A percentile compares a stretch with the other conserved stretches of the same genome.
These are phyloP conservation scores for Ogataea siamensis DNA, from an alignment of 805 yeast genomes.

Conservation along the genomic window DNA sequence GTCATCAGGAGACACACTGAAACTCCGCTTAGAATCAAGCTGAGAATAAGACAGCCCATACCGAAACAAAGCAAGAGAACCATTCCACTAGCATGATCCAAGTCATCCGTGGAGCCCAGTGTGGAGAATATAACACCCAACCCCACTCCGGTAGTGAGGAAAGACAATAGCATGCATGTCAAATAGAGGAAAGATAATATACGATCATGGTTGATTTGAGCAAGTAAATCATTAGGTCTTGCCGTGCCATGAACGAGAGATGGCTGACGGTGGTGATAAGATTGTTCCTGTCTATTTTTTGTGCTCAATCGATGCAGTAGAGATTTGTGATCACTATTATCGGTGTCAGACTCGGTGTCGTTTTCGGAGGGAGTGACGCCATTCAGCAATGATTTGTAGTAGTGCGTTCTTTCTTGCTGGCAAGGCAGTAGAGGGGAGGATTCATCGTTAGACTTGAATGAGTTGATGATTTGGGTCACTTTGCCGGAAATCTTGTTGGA, in stretches of 20 bases:
- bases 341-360: conserved; percentile 20
- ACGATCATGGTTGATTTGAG: conserved; percentile 38
- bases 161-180: conserved; percentile 38
- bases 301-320: neutral
- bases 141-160: conserved; percentile 43
- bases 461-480: conserved; percentile 3
- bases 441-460: conserved; percentile 5
- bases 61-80: conserved; percentile 35
- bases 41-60: conserved; percentile 39
- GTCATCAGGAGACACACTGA: conserved; percentile 45
- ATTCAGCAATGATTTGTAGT: conserved; percentile 14
- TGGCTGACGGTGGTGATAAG: conserved; percentile 9
- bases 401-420: conserved; percentile 5
- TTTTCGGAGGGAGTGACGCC: conserved; percentile 5
- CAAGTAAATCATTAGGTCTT: conserved; percentile 18
- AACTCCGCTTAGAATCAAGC: conserved; percentile 41
- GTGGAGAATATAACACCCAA: conserved; percentile 40
- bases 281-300: neutral
- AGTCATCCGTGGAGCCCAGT: conserved; percentile 10
- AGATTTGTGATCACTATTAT: conserved; percentile 13
- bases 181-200: conserved; percentile 45
- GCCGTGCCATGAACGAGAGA: conserved; percentile 13
- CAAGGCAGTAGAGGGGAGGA: conserved; percentile 2
- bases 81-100: conserved; percentile 17
- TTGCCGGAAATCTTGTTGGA: conserved; percentile 23